Percentiles rank a stretch among this genome's conserved stretches.
These are phyloP conservation scores for Pichia nanzhaoensis DNA, from an alignment of 805 yeast genomes.

Conservation along the genomic window DNA sequence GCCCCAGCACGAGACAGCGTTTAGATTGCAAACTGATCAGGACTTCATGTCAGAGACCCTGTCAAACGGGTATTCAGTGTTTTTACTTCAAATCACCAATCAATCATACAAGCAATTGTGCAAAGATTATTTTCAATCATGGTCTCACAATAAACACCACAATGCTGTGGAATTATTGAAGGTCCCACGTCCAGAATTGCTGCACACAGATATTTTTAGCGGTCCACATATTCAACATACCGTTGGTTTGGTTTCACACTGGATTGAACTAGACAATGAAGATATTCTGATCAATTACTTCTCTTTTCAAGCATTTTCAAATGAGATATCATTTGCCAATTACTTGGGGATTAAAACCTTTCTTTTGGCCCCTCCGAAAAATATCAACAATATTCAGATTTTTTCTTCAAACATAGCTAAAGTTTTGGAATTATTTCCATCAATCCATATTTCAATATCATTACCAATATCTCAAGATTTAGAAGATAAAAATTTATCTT, in stretches of 20 bases:
- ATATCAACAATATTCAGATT: conserved; percentile 46
- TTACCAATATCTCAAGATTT: conserved; percentile 43
- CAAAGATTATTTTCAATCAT: conserved; percentile 31
- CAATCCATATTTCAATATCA: conserved; percentile 39
- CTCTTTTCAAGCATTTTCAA: conserved; percentile 48
- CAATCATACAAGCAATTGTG: conserved; percentile 40
- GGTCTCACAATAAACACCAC: conserved; percentile 11
- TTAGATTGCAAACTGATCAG: conserved; percentile 27
- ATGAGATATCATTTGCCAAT: conserved; percentile 53
- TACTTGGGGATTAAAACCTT: conserved; percentile 51
- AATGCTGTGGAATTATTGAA: conserved; percentile 18
- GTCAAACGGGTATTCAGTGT: conserved; percentile 42
- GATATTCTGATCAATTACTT: conserved; percentile 44
- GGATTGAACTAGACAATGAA: conserved; percentile 61
- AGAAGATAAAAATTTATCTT: conserved; percentile 20
- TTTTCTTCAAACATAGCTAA: conserved; percentile 36
- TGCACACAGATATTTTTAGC: conserved; percentile 23
- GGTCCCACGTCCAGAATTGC: conserved; percentile 33
- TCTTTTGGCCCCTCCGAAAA: conserved; percentile 58
- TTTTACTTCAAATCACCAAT: conserved; percentile 51
- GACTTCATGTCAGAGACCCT: conserved; percentile 23
- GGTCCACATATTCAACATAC: conserved; percentile 37
- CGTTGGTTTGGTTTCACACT: conserved; percentile 56
- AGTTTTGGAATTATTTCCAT: conserved; percentile 25
- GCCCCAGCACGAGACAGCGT: conserved; percentile 32